Percentiles rank a stretch among this genome's conserved stretches.
Conservation (phyloP, 352 stramenopile genomes). For the Phytophthora uliginosa region DNA sequence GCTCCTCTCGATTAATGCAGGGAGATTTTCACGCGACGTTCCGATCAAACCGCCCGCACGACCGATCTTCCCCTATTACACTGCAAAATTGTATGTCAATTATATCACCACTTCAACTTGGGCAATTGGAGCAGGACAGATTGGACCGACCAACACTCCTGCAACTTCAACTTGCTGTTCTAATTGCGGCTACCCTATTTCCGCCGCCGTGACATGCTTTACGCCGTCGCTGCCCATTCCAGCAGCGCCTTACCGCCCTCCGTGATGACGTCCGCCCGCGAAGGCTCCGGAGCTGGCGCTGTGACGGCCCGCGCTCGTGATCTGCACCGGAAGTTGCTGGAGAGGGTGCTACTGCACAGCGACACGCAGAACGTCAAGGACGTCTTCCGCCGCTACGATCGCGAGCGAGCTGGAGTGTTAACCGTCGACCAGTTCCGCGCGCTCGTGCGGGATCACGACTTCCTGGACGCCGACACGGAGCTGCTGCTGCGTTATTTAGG, state of each 20-base stretch:
- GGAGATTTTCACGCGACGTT: constrained; percentile 17
- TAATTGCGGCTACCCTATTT: constrained; percentile 34
- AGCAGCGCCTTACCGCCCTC: neutral
- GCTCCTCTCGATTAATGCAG: constrained; percentile 7
- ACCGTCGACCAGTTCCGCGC: constrained; percentile 53
- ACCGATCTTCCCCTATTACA: neutral
- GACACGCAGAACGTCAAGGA: constrained; percentile 72
- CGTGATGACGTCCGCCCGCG: constrained; percentile 24
- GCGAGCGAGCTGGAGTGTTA: constrained; percentile 55
- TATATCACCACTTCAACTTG: constrained; percentile 7
- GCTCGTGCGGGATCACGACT: constrained; percentile 66
- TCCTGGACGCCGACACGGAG: constrained; percentile 60
- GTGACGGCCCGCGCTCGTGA: constrained; percentile 33
- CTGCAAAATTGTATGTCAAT: neutral
- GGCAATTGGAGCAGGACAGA: constrained; percentile 5
- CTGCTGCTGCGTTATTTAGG: constrained; percentile 60
- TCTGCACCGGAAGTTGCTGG: constrained; percentile 69
- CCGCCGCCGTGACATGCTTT: constrained; percentile 4
- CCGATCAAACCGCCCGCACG: neutral
- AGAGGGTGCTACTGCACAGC: constrained; percentile 63
- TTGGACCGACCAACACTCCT: constrained; percentile 20
- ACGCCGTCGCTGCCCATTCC: neutral
- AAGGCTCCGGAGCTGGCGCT: neutral
- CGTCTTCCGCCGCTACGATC: constrained; percentile 74
- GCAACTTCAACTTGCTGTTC: constrained; percentile 24